These are phyloP conservation scores for Quercus variabilis DNA, from an alignment of 306 rosid species.

Conservation along the genomic window DNA sequence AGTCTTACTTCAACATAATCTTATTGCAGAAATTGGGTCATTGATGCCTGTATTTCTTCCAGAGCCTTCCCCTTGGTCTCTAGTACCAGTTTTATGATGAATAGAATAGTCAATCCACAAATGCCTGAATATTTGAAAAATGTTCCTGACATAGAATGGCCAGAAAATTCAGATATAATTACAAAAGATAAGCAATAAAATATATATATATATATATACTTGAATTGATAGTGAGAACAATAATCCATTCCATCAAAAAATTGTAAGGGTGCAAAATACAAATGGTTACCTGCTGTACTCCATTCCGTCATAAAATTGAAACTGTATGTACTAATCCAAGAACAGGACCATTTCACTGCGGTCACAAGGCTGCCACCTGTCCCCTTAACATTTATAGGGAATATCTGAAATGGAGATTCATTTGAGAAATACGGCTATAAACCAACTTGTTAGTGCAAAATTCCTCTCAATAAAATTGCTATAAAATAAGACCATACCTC, in stretches of 20 bases:
- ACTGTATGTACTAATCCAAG: constrained; percentile 29
- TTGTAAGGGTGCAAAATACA: no score
- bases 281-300: constrained; percentile 32
- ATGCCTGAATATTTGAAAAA: constrained; percentile 25
- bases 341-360: constrained; percentile 21
- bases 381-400: constrained; percentile 40
- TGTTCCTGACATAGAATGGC: constrained; percentile 17
- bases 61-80: constrained; percentile 35
- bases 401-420: constrained; percentile 14
- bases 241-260: no score
- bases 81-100: constrained; percentile 33
- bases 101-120: constrained; percentile 20
- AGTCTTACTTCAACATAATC: no score
- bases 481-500: not conserved
- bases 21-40: not conserved
- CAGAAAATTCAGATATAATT: no score
- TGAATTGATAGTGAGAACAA: no score
- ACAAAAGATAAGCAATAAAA: no score
- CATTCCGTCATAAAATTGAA: constrained; percentile 38
- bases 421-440: not conserved
- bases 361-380: constrained; percentile 41
- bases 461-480: not conserved
- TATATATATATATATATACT: no score
- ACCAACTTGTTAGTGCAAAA: not conserved
- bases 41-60: constrained; percentile 38